Evolutionary conservation across 208 protist genomes (phyloP).

Genomic region (Leishmania gerbilli): DNA sequence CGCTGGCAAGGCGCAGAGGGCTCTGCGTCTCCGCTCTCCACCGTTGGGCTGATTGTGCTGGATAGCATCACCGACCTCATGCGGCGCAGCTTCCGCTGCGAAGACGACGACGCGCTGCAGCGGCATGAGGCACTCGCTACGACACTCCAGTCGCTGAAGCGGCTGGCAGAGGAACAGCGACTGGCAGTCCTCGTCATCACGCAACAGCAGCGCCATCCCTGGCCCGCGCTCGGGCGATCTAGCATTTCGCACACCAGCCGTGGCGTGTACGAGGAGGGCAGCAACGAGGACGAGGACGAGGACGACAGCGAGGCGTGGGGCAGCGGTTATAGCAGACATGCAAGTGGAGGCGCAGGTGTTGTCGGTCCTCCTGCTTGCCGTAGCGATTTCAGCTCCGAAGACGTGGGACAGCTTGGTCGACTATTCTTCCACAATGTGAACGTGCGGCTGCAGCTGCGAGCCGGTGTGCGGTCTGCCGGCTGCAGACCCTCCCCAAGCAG

Average conservation of each 20-base stretch:
- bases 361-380: background rate
- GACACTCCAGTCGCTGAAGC: conserved; percentile 56
- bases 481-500: background rate
- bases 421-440: conserved; percentile 74
- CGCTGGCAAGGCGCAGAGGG: background rate
- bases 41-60: conserved; percentile 52
- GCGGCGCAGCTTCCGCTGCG: conserved; percentile 39
- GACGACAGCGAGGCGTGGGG: background rate
- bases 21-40: conserved; percentile 6
- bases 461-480: background rate
- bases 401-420: conserved; percentile 46
- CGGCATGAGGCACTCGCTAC: conserved; percentile 48
- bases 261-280: background rate
- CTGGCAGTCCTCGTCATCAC: conserved; percentile 61
- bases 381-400: background rate
- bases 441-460: conserved; percentile 51
- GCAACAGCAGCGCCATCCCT: conserved; percentile 16
- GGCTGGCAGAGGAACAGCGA: conserved; percentile 37
- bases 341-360: background rate
- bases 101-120: conserved; percentile 39
- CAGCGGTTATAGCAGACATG: background rate
- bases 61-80: conserved; percentile 59
- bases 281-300: background rate
- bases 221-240: background rate
- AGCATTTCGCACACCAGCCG: background rate